phyloP scores from a whole-genome alignment of 2,329 filamentous ascomycete species.

The Dothiorella sarmentorum region DNA sequence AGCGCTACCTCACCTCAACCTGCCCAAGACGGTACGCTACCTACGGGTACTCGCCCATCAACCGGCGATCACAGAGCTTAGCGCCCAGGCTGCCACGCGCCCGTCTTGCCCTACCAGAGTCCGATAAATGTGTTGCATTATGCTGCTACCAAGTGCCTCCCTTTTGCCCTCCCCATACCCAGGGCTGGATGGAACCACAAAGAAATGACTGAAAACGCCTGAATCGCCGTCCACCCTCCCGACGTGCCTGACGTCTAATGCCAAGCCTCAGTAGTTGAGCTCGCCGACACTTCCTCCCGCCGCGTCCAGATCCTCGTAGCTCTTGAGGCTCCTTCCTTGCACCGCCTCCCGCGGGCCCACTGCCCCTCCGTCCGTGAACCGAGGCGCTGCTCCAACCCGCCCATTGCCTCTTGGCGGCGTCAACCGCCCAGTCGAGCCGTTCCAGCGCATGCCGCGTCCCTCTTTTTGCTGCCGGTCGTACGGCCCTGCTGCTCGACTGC shows the following conservation, averaged over 20 bases:
- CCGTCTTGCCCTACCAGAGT: neutral
- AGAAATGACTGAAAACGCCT: neutral
- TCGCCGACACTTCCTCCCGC: slow-evolving; percentile 66
- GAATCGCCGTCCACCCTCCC: slow-evolving; percentile 5
- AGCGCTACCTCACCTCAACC: neutral
- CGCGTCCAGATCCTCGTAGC: slow-evolving; percentile 97
- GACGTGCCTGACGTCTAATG: neutral
- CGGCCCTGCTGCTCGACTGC: slow-evolving; percentile 35
- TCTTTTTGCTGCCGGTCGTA: slow-evolving; percentile 41
- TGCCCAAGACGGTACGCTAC: too few relatives aligned
- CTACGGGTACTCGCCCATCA: neutral
- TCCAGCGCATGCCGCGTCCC: slow-evolving; percentile 47
- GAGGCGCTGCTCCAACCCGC: slow-evolving; percentile 52
- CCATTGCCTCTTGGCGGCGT: slow-evolving; percentile 47
- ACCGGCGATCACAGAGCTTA: slow-evolving; percentile 12
- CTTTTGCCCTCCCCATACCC: neutral
- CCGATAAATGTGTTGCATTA: neutral
- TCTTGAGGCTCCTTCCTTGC: slow-evolving; percentile 88
- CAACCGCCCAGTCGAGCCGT: slow-evolving; percentile 45
- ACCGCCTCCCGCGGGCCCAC: slow-evolving; percentile 88
- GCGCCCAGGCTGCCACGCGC: neutral
- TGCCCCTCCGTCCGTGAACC: slow-evolving; percentile 71
- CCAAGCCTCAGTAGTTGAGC: slow-evolving; percentile 71
- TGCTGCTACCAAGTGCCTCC: neutral
- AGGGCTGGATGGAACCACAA: neutral